phyloP scores from a whole-genome alignment of 176 grass and related monocot species.

The Carex kokanica region DNA sequence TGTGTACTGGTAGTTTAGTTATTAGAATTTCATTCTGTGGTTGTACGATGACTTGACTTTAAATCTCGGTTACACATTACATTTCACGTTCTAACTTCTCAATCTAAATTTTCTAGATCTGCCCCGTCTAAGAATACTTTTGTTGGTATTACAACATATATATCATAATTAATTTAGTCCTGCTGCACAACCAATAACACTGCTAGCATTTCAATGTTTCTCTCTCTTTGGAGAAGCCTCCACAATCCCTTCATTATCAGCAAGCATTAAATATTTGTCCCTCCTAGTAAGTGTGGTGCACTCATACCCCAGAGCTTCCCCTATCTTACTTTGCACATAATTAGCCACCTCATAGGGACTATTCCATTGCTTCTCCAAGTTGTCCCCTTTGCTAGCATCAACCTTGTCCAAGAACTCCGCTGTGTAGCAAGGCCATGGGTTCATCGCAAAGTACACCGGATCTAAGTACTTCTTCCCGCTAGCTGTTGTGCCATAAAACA shows the following conservation, averaged over 20 bases:
- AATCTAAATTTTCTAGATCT: too few species aligned
- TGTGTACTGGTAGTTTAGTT: too few species aligned
- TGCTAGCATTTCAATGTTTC: not conserved
- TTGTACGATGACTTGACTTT: too few species aligned
- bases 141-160: not conserved
- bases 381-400: not conserved
- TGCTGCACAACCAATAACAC: not conserved
- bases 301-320: slow-evolving; percentile 45
- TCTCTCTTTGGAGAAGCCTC: not conserved
- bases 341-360: slow-evolving; percentile 46
- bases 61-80: too few species aligned
- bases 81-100: too few species aligned
- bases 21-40: too few species aligned
- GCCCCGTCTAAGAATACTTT: not conserved
- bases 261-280: slow-evolving; percentile 92
- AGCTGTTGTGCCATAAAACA: slow-evolving; percentile 88
- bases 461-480: slow-evolving; percentile 63
- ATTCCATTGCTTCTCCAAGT: slow-evolving; percentile 7
- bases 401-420: slow-evolving; percentile 45
- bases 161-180: not conserved
- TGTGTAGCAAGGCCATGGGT: slow-evolving; percentile 52
- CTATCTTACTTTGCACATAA: slow-evolving; percentile 55
- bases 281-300: slow-evolving; percentile 71
- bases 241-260: slow-evolving; percentile 69
- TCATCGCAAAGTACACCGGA: slow-evolving; percentile 52